Base-by-base conservation (phyloP, 2,329 filamentous ascomycete genomes). In the Samsoniella hepiali region DNA sequence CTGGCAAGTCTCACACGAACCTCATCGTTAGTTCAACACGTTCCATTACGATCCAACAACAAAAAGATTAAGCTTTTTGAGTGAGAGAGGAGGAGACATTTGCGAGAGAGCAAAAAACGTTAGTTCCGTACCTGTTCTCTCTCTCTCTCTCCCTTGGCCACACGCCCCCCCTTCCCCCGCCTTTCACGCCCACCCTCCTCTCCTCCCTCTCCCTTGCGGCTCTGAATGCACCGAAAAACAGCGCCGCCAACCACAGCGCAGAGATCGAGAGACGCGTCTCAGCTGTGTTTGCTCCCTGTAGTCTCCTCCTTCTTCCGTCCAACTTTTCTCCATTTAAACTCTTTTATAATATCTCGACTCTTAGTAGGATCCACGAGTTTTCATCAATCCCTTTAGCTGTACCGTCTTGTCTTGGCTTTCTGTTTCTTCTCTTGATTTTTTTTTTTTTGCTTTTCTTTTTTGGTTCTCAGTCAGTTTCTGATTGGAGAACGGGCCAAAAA, bases 101-200 rank as follows among this genome's bases (percentile, higher is more conserved):
- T 32, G 15, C 45, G 22, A 22, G 22, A 22, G 22, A 22, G 31
- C 34, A 17, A n/a, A 36, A 38, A 15, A 11, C 22, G 22, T n/a
- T 32, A 22, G 13, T 49, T 22, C 27, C 13, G 34, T 7, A 8
- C 36, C 40, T 61, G 38, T 54, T 61, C 29, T 49, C 50, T 61
- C 58, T 55, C 31, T 55, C 58, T 22, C 36, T 47, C 59, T 54
- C 59, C 59, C 40, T 62, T 55, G 38, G 15, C 31, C 4, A 47
- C 50, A 32, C 58, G 10, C 40, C 59, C 50, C 50, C 50, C 59
- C 51, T 22, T 22, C 22, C 22, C 22, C 22, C 22, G 22, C 22
- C 22, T 22, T 22, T 1, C 22, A 22, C 22, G 22, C 22, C 22
- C 22, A 22, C 22, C 22, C 22, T 22, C 22, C 22, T 22, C 22